These are phyloP conservation scores for Tolypocladium tropicale DNA, from an alignment of 2,329 filamentous ascomycete genomes.

Conservation along the genomic window DNA sequence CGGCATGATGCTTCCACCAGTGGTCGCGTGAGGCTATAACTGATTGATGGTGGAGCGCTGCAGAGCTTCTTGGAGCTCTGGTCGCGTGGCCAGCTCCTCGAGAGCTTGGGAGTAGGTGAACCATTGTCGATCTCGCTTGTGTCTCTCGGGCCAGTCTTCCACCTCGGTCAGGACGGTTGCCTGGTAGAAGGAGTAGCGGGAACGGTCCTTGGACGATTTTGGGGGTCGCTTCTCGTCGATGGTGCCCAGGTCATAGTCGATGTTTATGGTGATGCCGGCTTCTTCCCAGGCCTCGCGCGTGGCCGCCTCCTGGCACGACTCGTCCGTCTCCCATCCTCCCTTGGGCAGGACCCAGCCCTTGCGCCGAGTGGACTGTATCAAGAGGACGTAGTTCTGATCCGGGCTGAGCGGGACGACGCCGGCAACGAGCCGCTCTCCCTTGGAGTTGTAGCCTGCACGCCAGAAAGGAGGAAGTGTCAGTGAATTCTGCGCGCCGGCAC, in stretches of 20 bases:
- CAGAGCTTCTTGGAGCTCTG: conserved; percentile 82
- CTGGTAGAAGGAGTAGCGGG: conserved; percentile 73
- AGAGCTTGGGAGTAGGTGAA: conserved; percentile 77
- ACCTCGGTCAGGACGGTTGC: conserved; percentile 81
- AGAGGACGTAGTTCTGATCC: conserved; percentile 78
- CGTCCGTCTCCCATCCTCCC: conserved; percentile 94
- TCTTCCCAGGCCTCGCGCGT: conserved; percentile 95
- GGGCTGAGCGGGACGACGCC: conserved; percentile 82
- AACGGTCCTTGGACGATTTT: conserved; percentile 55
- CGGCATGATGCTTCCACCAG: neutral
- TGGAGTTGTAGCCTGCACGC: conserved; percentile 71
- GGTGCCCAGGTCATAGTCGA: conserved; percentile 76
- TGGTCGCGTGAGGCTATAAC: conserved; percentile 8
- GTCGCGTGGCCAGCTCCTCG: conserved; percentile 63
- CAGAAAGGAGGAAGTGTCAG: conserved; percentile 9
- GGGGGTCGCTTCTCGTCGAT: conserved; percentile 78
- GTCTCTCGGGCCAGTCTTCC: conserved; percentile 81
- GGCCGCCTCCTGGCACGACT: conserved; percentile 76
- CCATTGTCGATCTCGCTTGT: conserved; percentile 87
- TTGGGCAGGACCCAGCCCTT: conserved; percentile 96
- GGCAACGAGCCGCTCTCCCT: conserved; percentile 89
- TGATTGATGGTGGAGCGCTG: conserved; percentile 64
- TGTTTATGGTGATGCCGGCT: conserved; percentile 78
- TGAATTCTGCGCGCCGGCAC: neutral
- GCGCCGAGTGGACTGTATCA: conserved; percentile 86